Evolutionary conservation across 163 green algal genomes (phyloP).

Genomic region (Chloroidium sp.): DNA sequence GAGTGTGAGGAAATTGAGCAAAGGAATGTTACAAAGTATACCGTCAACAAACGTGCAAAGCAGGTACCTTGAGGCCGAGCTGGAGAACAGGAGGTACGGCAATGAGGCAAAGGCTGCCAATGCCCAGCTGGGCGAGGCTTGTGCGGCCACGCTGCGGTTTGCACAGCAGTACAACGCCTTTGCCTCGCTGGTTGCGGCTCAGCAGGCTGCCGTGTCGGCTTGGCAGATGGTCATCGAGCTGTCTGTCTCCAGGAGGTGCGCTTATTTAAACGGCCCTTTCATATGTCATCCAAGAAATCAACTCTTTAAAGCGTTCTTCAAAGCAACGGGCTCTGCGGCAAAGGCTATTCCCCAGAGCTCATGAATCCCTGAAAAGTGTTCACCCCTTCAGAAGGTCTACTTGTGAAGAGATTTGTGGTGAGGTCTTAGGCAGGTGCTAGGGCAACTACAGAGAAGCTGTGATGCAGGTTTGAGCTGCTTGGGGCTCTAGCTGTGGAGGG

Average conservation of each 20-base stretch:
- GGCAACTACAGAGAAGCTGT: too few species aligned
- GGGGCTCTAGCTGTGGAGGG: constrained; percentile 10
- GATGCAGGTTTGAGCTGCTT: constrained; percentile 16
- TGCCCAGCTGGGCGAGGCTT: constrained; percentile 33
- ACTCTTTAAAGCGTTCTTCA: too few species aligned
- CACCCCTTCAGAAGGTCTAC: too few species aligned
- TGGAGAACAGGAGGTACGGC: constrained; percentile 3
- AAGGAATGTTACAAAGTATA: not conserved
- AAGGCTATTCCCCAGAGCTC: too few species aligned
- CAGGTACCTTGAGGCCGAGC: constrained; percentile 18
- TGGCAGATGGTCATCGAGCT: constrained; percentile 36
- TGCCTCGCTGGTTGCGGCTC: constrained; percentile 23
- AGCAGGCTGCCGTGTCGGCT: constrained; percentile 20
- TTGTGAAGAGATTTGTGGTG: too few species aligned
- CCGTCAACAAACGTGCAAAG: constrained; percentile 8
- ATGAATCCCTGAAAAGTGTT: too few species aligned
- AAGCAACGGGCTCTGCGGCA: too few species aligned
- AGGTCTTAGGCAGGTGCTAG: too few species aligned
- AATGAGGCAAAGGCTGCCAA: constrained; percentile 1
- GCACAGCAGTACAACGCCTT: constrained; percentile 54
- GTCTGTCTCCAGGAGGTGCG: constrained; percentile 35
- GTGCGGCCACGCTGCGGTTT: constrained; percentile 39
- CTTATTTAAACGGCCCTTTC: too few species aligned
- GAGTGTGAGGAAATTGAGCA: too few species aligned
- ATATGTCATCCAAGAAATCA: too few species aligned